Percentiles rank a stretch among this genome's conserved stretches.
Evolutionary conservation across 306 rosid species (phyloP).

Genomic region (Biancaea sappan): DNA sequence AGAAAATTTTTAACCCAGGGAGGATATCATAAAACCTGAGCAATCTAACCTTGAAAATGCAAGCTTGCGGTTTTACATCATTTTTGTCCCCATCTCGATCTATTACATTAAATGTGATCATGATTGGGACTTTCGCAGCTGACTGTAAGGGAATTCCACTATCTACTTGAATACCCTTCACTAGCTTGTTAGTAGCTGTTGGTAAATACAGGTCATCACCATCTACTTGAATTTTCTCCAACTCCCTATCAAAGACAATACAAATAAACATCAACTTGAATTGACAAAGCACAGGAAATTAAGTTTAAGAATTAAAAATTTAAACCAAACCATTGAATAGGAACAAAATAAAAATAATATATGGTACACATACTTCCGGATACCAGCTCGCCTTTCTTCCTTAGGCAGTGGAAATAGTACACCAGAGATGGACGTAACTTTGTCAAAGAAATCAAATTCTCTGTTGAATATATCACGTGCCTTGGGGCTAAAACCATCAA

Average conservation of each 20-base stretch:
- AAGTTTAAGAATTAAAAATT: slow-evolving; percentile 18
- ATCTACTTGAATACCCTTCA: slow-evolving; percentile 81
- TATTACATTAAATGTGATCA: slow-evolving; percentile 85
- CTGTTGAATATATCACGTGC: slow-evolving; percentile 77
- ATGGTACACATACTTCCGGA: slow-evolving; percentile 52
- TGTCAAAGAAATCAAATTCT: slow-evolving; percentile 97
- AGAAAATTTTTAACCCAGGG: slow-evolving; percentile 3
- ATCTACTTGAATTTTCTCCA: slow-evolving; percentile 84
- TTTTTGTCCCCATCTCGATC: slow-evolving; percentile 78
- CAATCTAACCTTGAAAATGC: slow-evolving; percentile 87
- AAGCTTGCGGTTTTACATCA: slow-evolving; percentile 86
- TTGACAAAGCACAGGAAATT: slow-evolving; percentile 10
- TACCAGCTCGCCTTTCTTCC: slow-evolving; percentile 95
- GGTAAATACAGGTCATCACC: slow-evolving; percentile 96
- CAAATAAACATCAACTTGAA: slow-evolving; percentile 20
- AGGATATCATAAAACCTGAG: slow-evolving; percentile 11
- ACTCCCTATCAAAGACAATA: slow-evolving; percentile 64
- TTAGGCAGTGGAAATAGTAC: slow-evolving; percentile 79
- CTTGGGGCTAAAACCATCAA: slow-evolving; percentile 79
- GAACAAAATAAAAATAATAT: background rate
- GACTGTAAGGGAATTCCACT: slow-evolving; percentile 98
- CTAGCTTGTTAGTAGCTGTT: slow-evolving; percentile 87
- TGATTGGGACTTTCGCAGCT: slow-evolving; percentile 97
- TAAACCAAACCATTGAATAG: slow-evolving; percentile 44
- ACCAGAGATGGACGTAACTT: slow-evolving; percentile 97